Evolutionary conservation across 257 asterid genomes (phyloP).

Genomic region (Solanum rostratum): DNA sequence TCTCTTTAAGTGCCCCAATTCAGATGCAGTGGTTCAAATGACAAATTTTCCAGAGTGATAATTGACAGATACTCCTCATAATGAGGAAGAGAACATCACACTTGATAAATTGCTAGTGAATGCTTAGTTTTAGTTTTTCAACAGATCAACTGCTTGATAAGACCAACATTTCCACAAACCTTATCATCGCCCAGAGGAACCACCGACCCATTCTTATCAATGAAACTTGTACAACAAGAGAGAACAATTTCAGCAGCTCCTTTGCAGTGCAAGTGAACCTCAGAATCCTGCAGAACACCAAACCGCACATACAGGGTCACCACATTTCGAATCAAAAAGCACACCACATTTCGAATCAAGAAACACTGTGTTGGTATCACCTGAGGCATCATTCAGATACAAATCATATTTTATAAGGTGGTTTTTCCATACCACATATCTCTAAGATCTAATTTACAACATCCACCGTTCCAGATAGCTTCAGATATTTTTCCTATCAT

Average conservation of each 20-base stretch:
- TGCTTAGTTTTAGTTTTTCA: background rate
- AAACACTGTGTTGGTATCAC: background rate
- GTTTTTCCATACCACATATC: background rate
- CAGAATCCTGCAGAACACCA: conserved; percentile 46
- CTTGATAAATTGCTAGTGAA: background rate
- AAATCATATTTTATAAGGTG: background rate
- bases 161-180: conserved; percentile 28
- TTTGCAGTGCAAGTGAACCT: conserved; percentile 78
- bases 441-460: background rate
- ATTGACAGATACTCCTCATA: background rate
- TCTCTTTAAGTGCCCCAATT: background rate
- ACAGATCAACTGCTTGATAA: background rate
- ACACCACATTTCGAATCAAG: background rate
- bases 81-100: background rate
- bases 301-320: background rate
- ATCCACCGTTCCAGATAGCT: background rate
- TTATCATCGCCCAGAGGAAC: conserved; percentile 52
- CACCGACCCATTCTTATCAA: conserved; percentile 53
- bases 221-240: conserved; percentile 53
- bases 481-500: background rate
- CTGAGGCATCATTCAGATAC: background rate
- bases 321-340: background rate
- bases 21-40: background rate
- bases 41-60: background rate
- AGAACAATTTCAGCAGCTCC: conserved; percentile 94